Conservation (phyloP, 768 basidiomycete genomes). For the Boletus sensibilis region DNA sequence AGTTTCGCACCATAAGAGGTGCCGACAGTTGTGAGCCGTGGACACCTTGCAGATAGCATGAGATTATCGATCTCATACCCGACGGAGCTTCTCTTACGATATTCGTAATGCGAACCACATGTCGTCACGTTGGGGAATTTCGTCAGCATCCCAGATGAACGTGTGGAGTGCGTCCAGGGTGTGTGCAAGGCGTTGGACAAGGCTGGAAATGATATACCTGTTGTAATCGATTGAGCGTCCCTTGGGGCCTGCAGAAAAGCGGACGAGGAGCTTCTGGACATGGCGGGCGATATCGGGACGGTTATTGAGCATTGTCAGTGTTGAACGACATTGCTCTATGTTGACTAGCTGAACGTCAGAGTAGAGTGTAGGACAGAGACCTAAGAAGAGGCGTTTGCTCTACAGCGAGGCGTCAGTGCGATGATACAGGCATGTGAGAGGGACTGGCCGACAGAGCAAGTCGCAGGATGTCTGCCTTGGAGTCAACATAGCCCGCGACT, state of each 20-base stretch:
- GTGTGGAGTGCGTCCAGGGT: conserved; percentile 62
- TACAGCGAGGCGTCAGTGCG: conserved; percentile 26
- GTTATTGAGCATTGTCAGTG: conserved; percentile 60
- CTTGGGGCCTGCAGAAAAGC: conserved; percentile 35
- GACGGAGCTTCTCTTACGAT: conserved; percentile 43
- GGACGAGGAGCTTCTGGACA: conserved; percentile 56
- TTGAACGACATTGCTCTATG: conserved; percentile 57
- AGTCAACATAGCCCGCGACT: conserved; percentile 54
- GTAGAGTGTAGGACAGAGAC: conserved; percentile 60
- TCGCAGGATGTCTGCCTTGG: conserved; percentile 53
- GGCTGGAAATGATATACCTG: conserved; percentile 43
- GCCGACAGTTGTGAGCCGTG: conserved; percentile 59
- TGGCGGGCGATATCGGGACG: conserved; percentile 63
- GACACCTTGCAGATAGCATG: conserved; percentile 48
- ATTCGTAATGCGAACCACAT: conserved; percentile 77
- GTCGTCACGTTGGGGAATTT: conserved; percentile 61
- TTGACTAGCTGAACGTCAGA: conserved; percentile 53
- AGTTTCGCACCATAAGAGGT: conserved; percentile 61
- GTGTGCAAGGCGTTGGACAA: conserved; percentile 50
- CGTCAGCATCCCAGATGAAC: conserved; percentile 74
- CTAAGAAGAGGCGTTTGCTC: conserved; percentile 54
- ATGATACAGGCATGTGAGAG: background rate
- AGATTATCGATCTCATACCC: background rate
- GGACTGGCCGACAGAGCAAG: conserved; percentile 58
- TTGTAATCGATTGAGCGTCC: conserved; percentile 7